phyloP scores from a whole-genome alignment of 208 protist species.

The Tetramitus jugosus region DNA sequence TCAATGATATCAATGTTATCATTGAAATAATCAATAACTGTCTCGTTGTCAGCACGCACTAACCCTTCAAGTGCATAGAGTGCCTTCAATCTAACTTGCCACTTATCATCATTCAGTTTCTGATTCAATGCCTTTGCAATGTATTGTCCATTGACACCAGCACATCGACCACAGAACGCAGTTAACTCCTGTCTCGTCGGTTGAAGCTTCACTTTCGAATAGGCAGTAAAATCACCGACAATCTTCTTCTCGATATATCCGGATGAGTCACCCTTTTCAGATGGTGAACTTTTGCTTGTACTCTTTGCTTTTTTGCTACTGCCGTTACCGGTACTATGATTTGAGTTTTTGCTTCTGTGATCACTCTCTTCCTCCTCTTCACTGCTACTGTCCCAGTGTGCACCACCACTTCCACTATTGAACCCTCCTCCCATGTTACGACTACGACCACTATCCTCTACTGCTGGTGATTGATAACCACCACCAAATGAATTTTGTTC shows the following conservation, averaged over 20 bases:
- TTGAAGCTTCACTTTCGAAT: not conserved
- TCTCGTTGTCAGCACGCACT: not conserved
- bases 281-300: too few relatives aligned
- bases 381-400: too few relatives aligned
- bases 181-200: not conserved
- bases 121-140: not conserved
- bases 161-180: not conserved
- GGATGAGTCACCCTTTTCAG: too few relatives aligned
- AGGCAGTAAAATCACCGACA: not conserved
- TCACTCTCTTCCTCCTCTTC: too few relatives aligned
- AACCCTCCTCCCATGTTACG: too few relatives aligned
- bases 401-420: too few relatives aligned
- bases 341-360: too few relatives aligned
- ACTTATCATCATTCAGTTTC: not conserved
- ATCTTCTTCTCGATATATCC: not conserved
- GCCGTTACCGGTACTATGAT: too few relatives aligned
- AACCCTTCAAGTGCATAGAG: constrained; percentile 1
- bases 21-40: not conserved
- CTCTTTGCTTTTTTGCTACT: too few relatives aligned
- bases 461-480: too few relatives aligned
- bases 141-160: not conserved
- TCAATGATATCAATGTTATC: not conserved
- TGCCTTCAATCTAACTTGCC: not conserved
- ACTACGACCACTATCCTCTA: too few relatives aligned
- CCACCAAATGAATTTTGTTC: too few relatives aligned